Evolutionary conservation across 495 filamentous ascomycete genomes (phyloP), one percentile per base, ranked within the genome.

Genomic region (Pseudoneurospora amorphoporcata): DNA sequence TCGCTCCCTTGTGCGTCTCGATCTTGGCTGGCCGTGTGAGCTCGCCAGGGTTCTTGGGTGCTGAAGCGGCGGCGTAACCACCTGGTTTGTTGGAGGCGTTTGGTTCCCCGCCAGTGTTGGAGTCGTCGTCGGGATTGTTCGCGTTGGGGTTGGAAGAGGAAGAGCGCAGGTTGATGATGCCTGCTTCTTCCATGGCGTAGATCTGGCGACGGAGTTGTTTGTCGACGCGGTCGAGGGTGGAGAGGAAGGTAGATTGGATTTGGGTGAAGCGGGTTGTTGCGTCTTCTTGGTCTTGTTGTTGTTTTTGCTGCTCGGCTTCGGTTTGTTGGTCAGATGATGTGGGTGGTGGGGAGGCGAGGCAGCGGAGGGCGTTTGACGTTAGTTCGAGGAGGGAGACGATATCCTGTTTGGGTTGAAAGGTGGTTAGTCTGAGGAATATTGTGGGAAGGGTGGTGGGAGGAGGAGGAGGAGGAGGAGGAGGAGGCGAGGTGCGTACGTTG

Each of bases 171-270:
- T 85, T 82, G 78, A 94, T 86, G 71, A 95, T 90, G 29, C 87
- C 86, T 1, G 90, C 90, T 80, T 95, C 92, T 75, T 94, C 92
- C 37, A 97, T 80, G 0, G 90, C 92, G 75, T 90, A 90, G 72
- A 94, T 90, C 75, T 97, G 92, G n/a, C 91, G 87, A 68, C 88
- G 88, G 19, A 96, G 85, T 7, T 87, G 84, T 12, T 92, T 89
- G 78, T 92, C 89, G 65, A 93, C 86, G 7, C 87, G 86, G 45
- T 90, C 90, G 1, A 94, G 82, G 0, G 89, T 88, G n/a, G 82
- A 81, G 75, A 96, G 90, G 82, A 93, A 80, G 68, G 71, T 90
- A 35, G 87, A 81, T 17, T 90, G 85, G 47, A 90, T 89, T 6
- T 88, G 82, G 69, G 86, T 83, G 81, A 95, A 95, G 29, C 85